Evolutionary conservation across 768 basidiomycete genomes (phyloP), one percentile per base, ranked within the genome.

Genomic region (Dictyophora rubrovolvata): DNA sequence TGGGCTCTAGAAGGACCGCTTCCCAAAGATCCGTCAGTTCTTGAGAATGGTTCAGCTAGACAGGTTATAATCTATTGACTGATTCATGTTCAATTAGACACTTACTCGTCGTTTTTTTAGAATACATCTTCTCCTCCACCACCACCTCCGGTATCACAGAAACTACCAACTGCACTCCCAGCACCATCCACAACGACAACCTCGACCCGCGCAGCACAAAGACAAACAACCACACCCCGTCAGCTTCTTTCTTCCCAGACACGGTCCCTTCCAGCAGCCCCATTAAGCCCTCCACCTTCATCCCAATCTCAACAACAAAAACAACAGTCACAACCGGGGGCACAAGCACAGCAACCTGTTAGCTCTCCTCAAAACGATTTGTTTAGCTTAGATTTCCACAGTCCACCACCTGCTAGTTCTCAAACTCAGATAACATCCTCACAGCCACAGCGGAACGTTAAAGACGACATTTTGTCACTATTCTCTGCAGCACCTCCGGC

Each of bases 1-100:
- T 99, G 95, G 95, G 95, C 94, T 1, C 74, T 87, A 71, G 89
- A 94, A n/a, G 93, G 89, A 0, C 87, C 89, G 14, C 82, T 79
- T 0, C 95, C 95, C 0, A 67, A 72, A 0, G 89, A 97, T 70
- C 95, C 94, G 1, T 84, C 87, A 17, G 73, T 81, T 0, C 77
- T 97, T 14, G 93, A 92, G 9, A 72, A 70, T 36, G 73, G 67
- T 16, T 67, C 69, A 6, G 23, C 16, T 37, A 28, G 17, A 20
- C 49, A 53, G 50, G 56, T 54, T 5, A 17, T 23, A 18, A 36
- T n/a, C 17, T 48, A 20, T 55, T 2, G 53, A 12, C 42, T 60
- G 11, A 10, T 11, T 17, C 6, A 18, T 46, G 20, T 23, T 10
- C 14, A 22, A 11, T 11, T 1, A 14, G 2, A 22, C 5, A 23